Conservation (phyloP, 2,329 filamentous ascomycete genomes). For the Sphaerulina musiva region DNA sequence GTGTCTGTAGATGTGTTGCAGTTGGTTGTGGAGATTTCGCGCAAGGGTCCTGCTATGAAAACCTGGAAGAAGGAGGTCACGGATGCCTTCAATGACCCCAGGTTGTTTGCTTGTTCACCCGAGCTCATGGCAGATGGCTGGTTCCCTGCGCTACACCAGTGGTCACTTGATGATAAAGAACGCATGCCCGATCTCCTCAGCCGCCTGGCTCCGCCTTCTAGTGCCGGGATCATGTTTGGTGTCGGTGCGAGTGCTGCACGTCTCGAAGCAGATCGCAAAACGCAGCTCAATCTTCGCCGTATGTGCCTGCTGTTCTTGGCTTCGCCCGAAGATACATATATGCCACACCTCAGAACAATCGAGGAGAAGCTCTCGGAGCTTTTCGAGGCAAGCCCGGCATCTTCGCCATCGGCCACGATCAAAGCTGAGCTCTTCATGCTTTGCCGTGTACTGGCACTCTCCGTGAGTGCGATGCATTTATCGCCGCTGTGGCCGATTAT, state of each 20-base stretch:
- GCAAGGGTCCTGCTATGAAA: slow-evolving; percentile 74
- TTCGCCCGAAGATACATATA: slow-evolving; percentile 69
- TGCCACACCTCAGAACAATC: slow-evolving; percentile 64
- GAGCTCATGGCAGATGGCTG: slow-evolving; percentile 64
- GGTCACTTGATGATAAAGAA: slow-evolving; percentile 80
- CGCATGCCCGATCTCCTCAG: slow-evolving; percentile 72
- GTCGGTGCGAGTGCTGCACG: slow-evolving; percentile 90
- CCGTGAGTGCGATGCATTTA: slow-evolving; percentile 70
- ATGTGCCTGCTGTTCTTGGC: slow-evolving; percentile 74
- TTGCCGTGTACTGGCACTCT: slow-evolving; percentile 71
- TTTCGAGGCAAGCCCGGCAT: slow-evolving; percentile 72
- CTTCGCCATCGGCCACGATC: slow-evolving; percentile 84
- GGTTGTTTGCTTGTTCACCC: slow-evolving; percentile 70
- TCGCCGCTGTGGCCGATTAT: slow-evolving; percentile 84
- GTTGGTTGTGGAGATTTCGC: slow-evolving; percentile 69
- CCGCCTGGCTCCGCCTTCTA: slow-evolving; percentile 75
- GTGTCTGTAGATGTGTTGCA: slow-evolving; percentile 64
- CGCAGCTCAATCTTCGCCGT: slow-evolving; percentile 80
- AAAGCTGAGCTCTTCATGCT: slow-evolving; percentile 87
- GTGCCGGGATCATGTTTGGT: slow-evolving; percentile 96
- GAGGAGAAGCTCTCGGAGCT: slow-evolving; percentile 83
- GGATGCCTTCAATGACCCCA: slow-evolving; percentile 84
- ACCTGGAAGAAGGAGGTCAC: slow-evolving; percentile 86
- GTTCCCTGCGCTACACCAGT: slow-evolving; percentile 78
- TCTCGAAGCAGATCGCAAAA: slow-evolving; percentile 88